These are phyloP conservation scores for Pyracantha coccinea DNA, from an alignment of 331 rosid genomes.

Conservation along the genomic window DNA sequence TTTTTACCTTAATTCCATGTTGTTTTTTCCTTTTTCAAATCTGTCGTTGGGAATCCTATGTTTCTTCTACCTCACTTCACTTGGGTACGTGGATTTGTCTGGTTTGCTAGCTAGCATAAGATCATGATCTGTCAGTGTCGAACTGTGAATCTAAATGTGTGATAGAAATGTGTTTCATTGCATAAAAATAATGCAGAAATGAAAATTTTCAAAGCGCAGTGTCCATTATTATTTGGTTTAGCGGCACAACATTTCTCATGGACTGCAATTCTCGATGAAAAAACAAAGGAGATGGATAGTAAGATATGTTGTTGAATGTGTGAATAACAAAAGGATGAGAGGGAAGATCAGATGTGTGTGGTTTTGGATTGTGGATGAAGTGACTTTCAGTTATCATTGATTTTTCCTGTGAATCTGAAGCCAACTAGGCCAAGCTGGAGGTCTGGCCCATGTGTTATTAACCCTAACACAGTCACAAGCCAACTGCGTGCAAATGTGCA, in stretches of 20 bases:
- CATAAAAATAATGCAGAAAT: constrained; percentile 2
- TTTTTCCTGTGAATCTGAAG: background rate
- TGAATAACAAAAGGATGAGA: constrained; percentile 2
- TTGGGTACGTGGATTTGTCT: constrained; percentile 10
- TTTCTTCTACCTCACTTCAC: constrained; percentile 6
- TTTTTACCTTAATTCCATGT: background rate
- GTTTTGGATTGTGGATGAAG: constrained; percentile 7
- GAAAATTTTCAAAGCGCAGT: background rate
- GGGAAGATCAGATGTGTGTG: constrained; percentile 32
- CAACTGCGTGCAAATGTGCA: background rate
- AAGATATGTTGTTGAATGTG: background rate
- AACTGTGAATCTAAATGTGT: constrained; percentile 7
- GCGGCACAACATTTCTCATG: no score
- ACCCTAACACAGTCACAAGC: background rate
- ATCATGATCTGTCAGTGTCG: constrained; percentile 7
- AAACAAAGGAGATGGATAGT: no score
- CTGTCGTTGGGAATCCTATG: constrained; percentile 32
- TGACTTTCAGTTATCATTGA: constrained; percentile 1
- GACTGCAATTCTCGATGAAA: no score
- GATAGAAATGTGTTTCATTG: constrained; percentile 1
- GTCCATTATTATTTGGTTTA: no score
- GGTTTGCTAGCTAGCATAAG: background rate
- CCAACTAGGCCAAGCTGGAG: background rate
- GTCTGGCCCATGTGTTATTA: background rate
- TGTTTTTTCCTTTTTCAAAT: background rate